Evolutionary conservation across 2,329 filamentous ascomycete species (phyloP), one percentile per base, ranked within the genome.

Genomic region (Hysterium pulicare): DNA sequence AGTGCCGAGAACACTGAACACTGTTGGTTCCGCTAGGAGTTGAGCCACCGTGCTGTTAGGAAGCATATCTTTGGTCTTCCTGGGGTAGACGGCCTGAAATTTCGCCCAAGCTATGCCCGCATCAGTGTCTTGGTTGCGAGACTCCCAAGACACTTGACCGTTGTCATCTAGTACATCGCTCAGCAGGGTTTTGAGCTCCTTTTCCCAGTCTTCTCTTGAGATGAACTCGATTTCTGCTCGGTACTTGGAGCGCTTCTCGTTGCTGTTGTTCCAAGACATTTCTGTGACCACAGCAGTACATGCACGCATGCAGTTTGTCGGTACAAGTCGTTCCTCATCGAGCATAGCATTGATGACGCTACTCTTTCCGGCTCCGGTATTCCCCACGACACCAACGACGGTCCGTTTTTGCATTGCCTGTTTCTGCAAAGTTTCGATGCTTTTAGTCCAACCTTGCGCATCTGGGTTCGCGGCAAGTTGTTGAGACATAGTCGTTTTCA

Each of bases 251-350:
- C 34, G 39, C 0, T 67, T 58, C 4, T 72, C 56, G 0, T 68
- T 54, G 6, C 64, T 71, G 19, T 70, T 13, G 38, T 83, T 83
- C 59, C 71, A 83, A 0, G 73, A 73, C 1, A 84, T 71, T 51
- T 84, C 79, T 0, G 79, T 84, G 0, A 81, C 72, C 0, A 79
- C 76, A 0, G 79, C 78, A 0, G 81, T 84, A 43, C 79, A 83
- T 1, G 81, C 80, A 21, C 77, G 66, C 73, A 83, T 78, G 54
- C 79, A 79, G 48, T 77, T 78, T 0, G 76, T 79, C 0, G 75
- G 73, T 0, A 71, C 70, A 13, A 79, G 62, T n/a, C 74, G 68
- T 48, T 83, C 78, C 50, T 84, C 77, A 22, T 83, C 78, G 0
- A 84, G 66, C 24, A 84, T 54, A 0, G 81, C 80, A 51, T 84